A percentile compares a stretch with the other conserved stretches of the same genome.
phyloP scores from a whole-genome alignment of 2,329 filamentous ascomycete species.

The Dactylellina sp. region DNA sequence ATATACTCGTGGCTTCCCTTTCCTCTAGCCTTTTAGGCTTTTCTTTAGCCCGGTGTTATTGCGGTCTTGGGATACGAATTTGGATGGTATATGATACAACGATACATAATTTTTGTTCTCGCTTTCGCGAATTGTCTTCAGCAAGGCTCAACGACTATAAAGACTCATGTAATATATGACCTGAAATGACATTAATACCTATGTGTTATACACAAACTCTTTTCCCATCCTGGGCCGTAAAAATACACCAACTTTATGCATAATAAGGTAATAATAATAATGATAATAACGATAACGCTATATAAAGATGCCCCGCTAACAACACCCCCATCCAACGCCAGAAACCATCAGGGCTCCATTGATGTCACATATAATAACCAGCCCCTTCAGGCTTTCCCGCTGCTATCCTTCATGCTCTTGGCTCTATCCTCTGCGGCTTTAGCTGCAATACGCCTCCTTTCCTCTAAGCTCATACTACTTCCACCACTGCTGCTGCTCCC shows the following conservation, averaged over 20 bases:
- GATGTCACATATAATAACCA: neutral
- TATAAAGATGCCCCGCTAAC: neutral
- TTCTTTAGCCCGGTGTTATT: neutral
- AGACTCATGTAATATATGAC: slow-evolving; percentile 20
- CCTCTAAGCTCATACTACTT: slow-evolving; percentile 69
- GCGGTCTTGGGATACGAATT: neutral
- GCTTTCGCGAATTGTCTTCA: neutral
- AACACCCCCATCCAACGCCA: slow-evolving; percentile 5
- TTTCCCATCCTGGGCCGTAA: no score
- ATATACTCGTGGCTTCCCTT: no score
- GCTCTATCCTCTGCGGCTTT: slow-evolving; percentile 77
- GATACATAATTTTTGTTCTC: slow-evolving; percentile 12
- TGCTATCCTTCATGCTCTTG: slow-evolving; percentile 66
- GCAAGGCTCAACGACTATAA: neutral
- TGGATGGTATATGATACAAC: slow-evolving; percentile 12
- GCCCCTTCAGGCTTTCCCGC: no score
- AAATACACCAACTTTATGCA: no score
- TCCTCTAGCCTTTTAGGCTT: no score
- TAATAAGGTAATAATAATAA: no score
- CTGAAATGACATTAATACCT: slow-evolving; percentile 4
- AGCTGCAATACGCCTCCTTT: slow-evolving; percentile 79
- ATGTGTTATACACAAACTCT: neutral
- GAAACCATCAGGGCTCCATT: no score
- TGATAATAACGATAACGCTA: neutral
- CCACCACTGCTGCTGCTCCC: slow-evolving; percentile 58